These are phyloP conservation scores for Histomonas meleagridis DNA, from an alignment of 208 protist species.

Conservation along the genomic window DNA sequence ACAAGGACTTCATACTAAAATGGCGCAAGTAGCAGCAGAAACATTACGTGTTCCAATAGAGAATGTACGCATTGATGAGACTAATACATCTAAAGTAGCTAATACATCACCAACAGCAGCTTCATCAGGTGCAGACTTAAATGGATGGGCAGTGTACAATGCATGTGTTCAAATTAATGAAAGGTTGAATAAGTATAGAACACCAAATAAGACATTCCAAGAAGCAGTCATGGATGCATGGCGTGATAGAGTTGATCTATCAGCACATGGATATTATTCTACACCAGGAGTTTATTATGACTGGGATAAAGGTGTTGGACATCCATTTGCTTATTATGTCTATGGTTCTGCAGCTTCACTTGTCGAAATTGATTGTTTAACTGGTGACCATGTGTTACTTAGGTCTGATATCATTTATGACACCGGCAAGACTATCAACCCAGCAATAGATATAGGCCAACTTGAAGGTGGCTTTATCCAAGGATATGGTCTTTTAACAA, in stretches of 20 bases:
- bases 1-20: constrained; percentile 52
- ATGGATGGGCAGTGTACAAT: constrained; percentile 63
- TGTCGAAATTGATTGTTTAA: constrained; percentile 56
- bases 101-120: constrained; percentile 60
- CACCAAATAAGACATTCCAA: not conserved
- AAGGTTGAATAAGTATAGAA: constrained; percentile 45
- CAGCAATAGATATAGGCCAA: constrained; percentile 56
- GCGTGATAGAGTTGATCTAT: constrained; percentile 52
- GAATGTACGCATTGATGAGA: constrained; percentile 48
- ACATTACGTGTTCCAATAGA: constrained; percentile 45
- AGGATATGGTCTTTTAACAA: constrained; percentile 38
- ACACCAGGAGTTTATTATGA: constrained; percentile 42
- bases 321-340: constrained; percentile 59
- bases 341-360: constrained; percentile 52
- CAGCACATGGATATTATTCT: constrained; percentile 57
- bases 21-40: constrained; percentile 48
- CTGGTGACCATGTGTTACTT: constrained; percentile 47
- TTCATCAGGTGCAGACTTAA: constrained; percentile 60
- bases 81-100: constrained; percentile 48
- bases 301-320: constrained; percentile 46
- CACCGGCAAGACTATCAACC: constrained; percentile 52
- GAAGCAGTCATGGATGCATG: constrained; percentile 50
- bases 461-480: constrained; percentile 43
- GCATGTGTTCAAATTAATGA: constrained; percentile 55
- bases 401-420: constrained; percentile 53